Base-by-base conservation (phyloP, 495 filamentous ascomycete genomes). In the Beverwykella pulmonaria region DNA sequence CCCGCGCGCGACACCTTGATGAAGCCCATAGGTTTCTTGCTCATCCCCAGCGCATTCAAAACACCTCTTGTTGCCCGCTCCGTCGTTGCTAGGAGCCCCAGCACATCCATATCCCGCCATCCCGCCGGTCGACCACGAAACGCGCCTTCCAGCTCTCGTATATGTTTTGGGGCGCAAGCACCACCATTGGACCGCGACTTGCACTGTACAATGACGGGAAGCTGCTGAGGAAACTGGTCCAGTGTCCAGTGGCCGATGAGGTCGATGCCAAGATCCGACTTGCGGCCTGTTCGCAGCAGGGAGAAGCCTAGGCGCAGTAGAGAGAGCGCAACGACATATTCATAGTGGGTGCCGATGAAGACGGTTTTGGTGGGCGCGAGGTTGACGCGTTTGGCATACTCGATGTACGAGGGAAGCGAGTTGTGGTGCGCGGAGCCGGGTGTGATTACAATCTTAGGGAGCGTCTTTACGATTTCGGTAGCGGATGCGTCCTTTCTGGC, bases 61-160 rank as follows among this genome's bases (percentile, higher is more conserved):
- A 88, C 84, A 0, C 86, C 87, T 60, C 76, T 81, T 15, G 85
- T 87, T 47, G 84, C 81, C 67, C 81, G 78, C 63, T 79, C 73
- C 60, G 78, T 77, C 10, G 79, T 70, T 14, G 83, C 85, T 64
- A 96, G 73, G 12, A 94, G 66, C 0, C 84, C 92, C 25, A 92
- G 69, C 10, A 87, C 84, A 17, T 82, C 79, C 9, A 75, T 71
- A 9, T 81, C 82, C 53, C 86, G 79, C 87, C 87, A 94, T 2
- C 86, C 87, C 0, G 81, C 79, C 29, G 90, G 91, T 36, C 89
- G 88, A 19, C 85, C 84, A 2, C 81, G 81, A 68, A 93, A 87
- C 0, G 90, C 84, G 14, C 93, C 94, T 73, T 96, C 92, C 0
- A 97, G 82, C 79, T 97, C 94, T 22, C 94, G 85, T 15, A 96